Evolutionary conservation across 306 rosid species (phyloP), one percentile per base, ranked within the genome.

Genomic region (Vicia villosa): DNA sequence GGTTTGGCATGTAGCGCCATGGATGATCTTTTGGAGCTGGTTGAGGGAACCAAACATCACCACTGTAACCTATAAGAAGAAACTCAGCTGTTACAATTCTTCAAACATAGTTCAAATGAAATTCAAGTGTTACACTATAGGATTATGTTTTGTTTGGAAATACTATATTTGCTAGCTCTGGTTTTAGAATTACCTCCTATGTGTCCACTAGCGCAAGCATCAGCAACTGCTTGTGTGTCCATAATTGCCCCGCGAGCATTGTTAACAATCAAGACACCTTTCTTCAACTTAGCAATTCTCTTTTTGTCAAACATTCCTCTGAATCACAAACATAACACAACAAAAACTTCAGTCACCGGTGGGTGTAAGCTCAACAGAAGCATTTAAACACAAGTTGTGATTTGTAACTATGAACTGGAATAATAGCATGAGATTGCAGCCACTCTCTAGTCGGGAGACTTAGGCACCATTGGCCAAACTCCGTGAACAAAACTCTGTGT

Each of bases 1-100:
- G 96, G 78, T 94, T 94, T 17, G 98, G 96, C 98, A 94, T 94
- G 83, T 86, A 79, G 50, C 99, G 99, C 99, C 99, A 94, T 65
- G 99, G 99, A 66, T 94, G 99, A 78, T 94, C 99, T 81, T 94
- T 91, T 8, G 99, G 99, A 68, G 99, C 96, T 49, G 99, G 99
- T 73, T 94, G 99, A 21, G 95, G 96, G 55, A 64, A 26, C 99
- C 99, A 91, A 65, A 94, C 98, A 81, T 94, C 98, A 5, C 98
- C 98, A 63, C 98, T 73, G 70, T 94, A 94, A 51, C 98, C 98
- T 94, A 75, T 36, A 74, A 74, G 13, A 70, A 13, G 47, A 63
- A 69, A 58, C 30, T 73, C 38, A 37, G 15, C 13, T 24, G 43
- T 71, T 5, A 65, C 28, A 41, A 49, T 30, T 65, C 30, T 15